Evolutionary conservation across 768 basidiomycete genomes (phyloP), one percentile per base, ranked within the genome.

Genomic region (Rhizopogon vinicolor): DNA sequence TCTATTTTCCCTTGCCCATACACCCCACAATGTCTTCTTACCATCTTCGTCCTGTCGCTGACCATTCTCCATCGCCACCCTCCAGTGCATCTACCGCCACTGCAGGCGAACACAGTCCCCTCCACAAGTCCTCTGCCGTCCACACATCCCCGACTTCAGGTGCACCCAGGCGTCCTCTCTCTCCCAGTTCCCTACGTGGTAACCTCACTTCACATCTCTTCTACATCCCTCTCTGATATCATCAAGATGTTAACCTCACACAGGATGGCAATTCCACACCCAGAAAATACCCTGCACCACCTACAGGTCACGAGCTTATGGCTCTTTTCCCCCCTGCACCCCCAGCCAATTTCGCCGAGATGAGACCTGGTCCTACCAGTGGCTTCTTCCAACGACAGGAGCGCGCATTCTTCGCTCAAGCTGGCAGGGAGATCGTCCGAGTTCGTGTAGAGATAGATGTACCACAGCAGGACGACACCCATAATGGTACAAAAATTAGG

Each of bases 301-400:
- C 87, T 5, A 89, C 86, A 0, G 89, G 89, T 2, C 89, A 91
- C 61, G 87, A 91, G 60, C 79, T 91, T 62, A 91, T 91, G 89
- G 86, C 86, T 13, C 80, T 91, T 74, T 91, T 91, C 65, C 89
- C 89, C 1, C 79, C 89, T 5, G 74, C 83, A 3, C 79, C 87
- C 14, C 89, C 89, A 1, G 75, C 78, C 44, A 78, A 42, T 51
- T 80, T 79, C 50, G 73, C 76, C 31, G 81, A 82, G 60, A 76
- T 82, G 71, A 74, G 81, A 53, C 76, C 80, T 2, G 84, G 84
- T 1, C 82, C 87, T 3, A 90, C 89, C 0, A 85, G 83, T 49
- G 81, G 83, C 29, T 90, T 80, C 67, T 91, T 91, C 66, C 80
- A 83, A 59, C 75, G 81, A 0, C 86, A 91, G 67, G 89, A 91